A percentile compares a stretch with the other conserved stretches of the same genome.
Conservation (phyloP, 768 basidiomycete species). For the Auricularia cornea region DNA sequence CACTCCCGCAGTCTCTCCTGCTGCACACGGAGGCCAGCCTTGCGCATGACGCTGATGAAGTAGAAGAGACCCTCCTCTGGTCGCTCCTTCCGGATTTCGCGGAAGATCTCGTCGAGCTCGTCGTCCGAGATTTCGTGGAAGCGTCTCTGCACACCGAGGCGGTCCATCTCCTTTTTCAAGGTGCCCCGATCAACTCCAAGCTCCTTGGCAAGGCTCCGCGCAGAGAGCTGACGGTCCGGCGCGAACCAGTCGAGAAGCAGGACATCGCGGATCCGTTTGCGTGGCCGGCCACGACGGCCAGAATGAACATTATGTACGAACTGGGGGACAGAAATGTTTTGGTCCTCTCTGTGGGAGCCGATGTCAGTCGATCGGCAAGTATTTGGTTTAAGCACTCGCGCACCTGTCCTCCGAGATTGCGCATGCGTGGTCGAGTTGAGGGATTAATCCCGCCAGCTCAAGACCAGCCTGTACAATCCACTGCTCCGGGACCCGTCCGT, state of each 20-base stretch:
- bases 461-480: no score
- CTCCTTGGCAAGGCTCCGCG: neutral
- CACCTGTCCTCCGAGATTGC: no score
- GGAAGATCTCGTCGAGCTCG: neutral
- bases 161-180: neutral
- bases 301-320: neutral
- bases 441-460: no score
- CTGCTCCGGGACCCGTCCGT: no score
- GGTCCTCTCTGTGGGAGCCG: no score
- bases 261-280: no score
- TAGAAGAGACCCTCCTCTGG: neutral
- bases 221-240: no score
- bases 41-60: neutral
- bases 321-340: no score
- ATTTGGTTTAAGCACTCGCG: no score
- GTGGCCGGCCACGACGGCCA: neutral
- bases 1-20: neutral
- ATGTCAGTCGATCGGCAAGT: no score
- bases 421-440: no score
- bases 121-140: neutral
- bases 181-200: neutral
- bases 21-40: neutral
- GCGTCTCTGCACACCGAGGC: neutral
- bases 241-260: no score
- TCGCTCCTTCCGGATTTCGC: neutral